A percentile compares a stretch with the other conserved stretches of the same genome.
Conservation (phyloP, 2,329 filamentous ascomycete species). For the Fusarium paranaense region DNA sequence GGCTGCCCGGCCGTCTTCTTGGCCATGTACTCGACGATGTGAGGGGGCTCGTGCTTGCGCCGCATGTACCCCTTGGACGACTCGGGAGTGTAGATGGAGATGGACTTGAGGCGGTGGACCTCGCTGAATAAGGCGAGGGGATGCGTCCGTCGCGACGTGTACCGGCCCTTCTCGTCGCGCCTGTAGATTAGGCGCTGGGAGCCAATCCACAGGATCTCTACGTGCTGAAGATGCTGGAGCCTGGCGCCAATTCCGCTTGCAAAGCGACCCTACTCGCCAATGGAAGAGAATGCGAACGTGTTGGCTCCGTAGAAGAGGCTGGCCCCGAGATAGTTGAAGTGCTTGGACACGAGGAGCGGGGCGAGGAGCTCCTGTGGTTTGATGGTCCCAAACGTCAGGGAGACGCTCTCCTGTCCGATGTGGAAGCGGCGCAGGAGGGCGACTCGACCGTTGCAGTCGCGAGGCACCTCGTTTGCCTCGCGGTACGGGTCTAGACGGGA, state of each 20-base stretch:
- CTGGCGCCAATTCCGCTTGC: constrained; percentile 55
- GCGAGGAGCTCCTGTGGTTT: constrained; percentile 53
- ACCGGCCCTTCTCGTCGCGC: constrained; percentile 32
- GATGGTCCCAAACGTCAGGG: constrained; percentile 45
- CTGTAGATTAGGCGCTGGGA: constrained; percentile 47
- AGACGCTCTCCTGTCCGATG: constrained; percentile 46
- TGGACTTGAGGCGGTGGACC: constrained; percentile 53
- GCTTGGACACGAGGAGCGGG: constrained; percentile 54
- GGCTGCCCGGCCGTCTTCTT: constrained; percentile 52
- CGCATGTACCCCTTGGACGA: constrained; percentile 45
- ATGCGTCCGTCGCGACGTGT: constrained; percentile 53
- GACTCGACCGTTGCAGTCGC: neutral
- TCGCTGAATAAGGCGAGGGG: constrained; percentile 51
- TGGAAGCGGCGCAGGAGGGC: constrained; percentile 55
- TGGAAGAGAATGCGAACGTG: constrained; percentile 63
- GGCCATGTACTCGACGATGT: constrained; percentile 40
- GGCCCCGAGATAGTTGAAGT: constrained; percentile 54
- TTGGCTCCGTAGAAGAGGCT: constrained; percentile 63
- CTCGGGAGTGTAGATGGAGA: constrained; percentile 57
- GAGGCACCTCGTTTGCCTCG: constrained; percentile 33
- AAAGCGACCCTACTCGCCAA: constrained; percentile 64
- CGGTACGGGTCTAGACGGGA: constrained; percentile 56
- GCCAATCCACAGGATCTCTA: constrained; percentile 58
- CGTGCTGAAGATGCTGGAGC: constrained; percentile 56
- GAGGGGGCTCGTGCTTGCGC: constrained; percentile 50